Evolutionary conservation across 352 stramenopile species (phyloP), one percentile per base, ranked within the genome.

Genomic region (Pythium brachiatum): DNA sequence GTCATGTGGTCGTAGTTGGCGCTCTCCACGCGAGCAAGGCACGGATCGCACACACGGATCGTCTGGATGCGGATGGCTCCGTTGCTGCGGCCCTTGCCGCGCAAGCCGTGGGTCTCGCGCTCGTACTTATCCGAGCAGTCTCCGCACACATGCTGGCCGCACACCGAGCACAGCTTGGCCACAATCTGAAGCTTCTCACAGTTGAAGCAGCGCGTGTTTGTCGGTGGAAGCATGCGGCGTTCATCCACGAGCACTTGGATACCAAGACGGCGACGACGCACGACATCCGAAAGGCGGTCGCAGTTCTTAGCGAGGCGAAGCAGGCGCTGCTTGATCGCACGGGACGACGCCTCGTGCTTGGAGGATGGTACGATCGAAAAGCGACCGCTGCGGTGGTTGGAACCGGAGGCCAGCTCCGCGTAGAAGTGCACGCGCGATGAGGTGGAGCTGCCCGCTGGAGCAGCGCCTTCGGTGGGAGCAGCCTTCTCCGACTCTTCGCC

Each of bases 261-360:
- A 15, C 79, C 80, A 20, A 92, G 76, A 2, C 83, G 80, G 0
- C 79, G 80, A n/a, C 83, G 72, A 7, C 79, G 78, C 26, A 92
- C 73, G 5, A 90, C 53, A 8, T 77, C 66, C 2, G 74, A 68
- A 1, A 90, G 56, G 0, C 72, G 73, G 12, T 52, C 44, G 47
- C 66, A 72, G 50, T 47, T 57, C 60, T 64, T 56, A 29, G 65
- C 65, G 8, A 72, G 12, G 2, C 23, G 26, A 2, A 68, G 29
- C 13, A 72, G 55, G 4, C 65, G 65, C 31, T 60, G 47, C 54
- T 65, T 61, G 47, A 60, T 65, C 25, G 54, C 46, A 5, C 52
- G 39, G 43, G 20, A 54, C 7, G 53, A 61, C 2, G 52, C 52
- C 38, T 57, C 57, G 39, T 44, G 44, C 38, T 67, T 59, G n/a